Conservation (phyloP, 805 yeast genomes). For the Starmerella tilneyi region DNA sequence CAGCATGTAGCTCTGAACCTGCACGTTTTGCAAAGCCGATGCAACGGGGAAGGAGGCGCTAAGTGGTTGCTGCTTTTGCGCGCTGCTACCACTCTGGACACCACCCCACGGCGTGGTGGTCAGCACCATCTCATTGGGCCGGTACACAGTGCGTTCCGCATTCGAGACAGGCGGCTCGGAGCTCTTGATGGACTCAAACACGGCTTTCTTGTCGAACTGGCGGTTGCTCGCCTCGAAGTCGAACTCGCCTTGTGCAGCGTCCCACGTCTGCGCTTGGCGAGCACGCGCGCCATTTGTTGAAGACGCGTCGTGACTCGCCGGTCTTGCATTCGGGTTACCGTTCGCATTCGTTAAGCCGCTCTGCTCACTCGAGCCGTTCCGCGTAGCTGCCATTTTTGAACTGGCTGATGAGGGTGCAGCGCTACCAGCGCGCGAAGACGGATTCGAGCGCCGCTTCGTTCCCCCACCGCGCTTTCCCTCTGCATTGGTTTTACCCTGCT, state of each 20-base stretch:
- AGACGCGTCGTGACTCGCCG: too few relatives aligned
- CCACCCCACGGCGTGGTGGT: not conserved
- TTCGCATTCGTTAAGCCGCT: too few relatives aligned
- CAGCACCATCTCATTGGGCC: not conserved
- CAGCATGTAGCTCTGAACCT: constrained; percentile 9
- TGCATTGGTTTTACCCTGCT: not conserved
- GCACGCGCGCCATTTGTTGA: too few relatives aligned
- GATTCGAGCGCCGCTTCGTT: too few relatives aligned
- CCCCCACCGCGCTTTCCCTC: not conserved
- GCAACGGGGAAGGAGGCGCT: not conserved
- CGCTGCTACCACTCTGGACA: not conserved
- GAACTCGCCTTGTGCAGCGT: not conserved
- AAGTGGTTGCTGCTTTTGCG: not conserved
- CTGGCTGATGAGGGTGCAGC: not conserved
- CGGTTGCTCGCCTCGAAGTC: constrained; percentile 4
- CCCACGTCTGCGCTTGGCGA: not conserved
- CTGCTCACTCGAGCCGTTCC: too few relatives aligned
- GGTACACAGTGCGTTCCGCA: constrained; percentile 1
- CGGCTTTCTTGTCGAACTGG: constrained; percentile 3
- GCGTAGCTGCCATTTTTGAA: too few relatives aligned
- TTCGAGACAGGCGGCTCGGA: not conserved
- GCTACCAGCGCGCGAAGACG: too few relatives aligned
- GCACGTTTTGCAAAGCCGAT: constrained; percentile 4
- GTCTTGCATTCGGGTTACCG: too few relatives aligned
- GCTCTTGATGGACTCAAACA: not conserved